Conservation (phyloP, 352 stramenopile species). For the Albugo candida region DNA sequence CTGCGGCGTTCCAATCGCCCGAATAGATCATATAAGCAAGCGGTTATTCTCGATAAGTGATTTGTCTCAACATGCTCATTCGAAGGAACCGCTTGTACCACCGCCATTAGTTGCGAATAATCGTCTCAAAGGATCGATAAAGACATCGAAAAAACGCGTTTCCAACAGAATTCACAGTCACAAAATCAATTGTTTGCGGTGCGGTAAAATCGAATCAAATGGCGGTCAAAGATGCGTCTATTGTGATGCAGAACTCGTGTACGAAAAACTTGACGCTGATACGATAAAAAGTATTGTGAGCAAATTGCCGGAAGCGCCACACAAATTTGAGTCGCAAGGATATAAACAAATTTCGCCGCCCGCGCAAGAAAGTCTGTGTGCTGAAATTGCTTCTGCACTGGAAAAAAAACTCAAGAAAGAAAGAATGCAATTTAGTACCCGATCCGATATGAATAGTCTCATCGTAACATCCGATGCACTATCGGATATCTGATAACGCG, state of each 20-base stretch:
- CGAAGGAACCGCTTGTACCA: conserved; percentile 14
- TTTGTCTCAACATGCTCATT: not conserved
- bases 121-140: conserved; percentile 15
- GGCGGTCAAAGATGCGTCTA: conserved; percentile 26
- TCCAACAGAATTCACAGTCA: conserved; percentile 18
- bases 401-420: not conserved
- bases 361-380: conserved; percentile 1
- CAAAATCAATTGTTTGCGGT: conserved; percentile 55
- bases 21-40: conserved; percentile 25
- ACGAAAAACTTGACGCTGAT: conserved; percentile 21
- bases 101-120: conserved; percentile 19
- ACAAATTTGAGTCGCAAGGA: conserved; percentile 1
- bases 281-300: not conserved
- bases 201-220: conserved; percentile 46
- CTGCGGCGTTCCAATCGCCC: conserved; percentile 23
- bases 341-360: not conserved
- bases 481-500: too few relatives aligned
- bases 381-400: conserved; percentile 2
- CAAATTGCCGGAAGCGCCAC: conserved; percentile 1
- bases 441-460: not conserved
- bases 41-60: conserved; percentile 15
- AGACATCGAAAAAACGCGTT: conserved; percentile 26
- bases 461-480: too few relatives aligned
- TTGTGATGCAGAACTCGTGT: conserved; percentile 32
- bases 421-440: not conserved